These are phyloP conservation scores for Aspergillus melleus DNA, from an alignment of 2,329 filamentous ascomycete genomes.

Conservation along the genomic window DNA sequence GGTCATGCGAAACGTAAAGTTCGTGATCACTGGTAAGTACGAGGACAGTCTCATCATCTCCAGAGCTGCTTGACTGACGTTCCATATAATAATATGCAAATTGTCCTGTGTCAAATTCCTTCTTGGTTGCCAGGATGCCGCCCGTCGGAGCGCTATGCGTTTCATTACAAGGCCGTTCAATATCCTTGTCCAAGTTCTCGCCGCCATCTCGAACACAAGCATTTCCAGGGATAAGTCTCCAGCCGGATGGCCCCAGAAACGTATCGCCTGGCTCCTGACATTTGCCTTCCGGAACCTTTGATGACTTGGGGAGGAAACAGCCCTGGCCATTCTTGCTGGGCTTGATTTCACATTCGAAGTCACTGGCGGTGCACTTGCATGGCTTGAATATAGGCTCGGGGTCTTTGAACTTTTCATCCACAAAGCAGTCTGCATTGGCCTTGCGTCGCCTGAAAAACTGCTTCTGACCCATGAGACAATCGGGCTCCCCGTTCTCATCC, in stretches of 20 bases:
- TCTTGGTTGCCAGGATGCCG: slow-evolving; percentile 65
- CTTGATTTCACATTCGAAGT: slow-evolving; percentile 97
- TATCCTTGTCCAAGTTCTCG: slow-evolving; percentile 66
- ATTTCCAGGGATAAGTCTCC: slow-evolving; percentile 85
- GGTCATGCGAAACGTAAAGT: slow-evolving; percentile 76
- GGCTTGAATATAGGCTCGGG: slow-evolving; percentile 67
- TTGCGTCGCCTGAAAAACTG: slow-evolving; percentile 85
- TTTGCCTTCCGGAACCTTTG: slow-evolving; percentile 67
- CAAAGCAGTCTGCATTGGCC: slow-evolving; percentile 83
- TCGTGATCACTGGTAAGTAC: slow-evolving; percentile 60
- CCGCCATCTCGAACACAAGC: slow-evolving; percentile 64
- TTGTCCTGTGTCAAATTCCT: slow-evolving; percentile 62
- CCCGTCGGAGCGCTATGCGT: slow-evolving; percentile 54
- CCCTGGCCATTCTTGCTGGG: slow-evolving; percentile 64
- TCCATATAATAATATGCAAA: slow-evolving; percentile 75
- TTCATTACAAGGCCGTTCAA: slow-evolving; percentile 76
- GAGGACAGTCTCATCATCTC: slow-evolving; percentile 71
- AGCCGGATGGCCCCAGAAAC: slow-evolving; percentile 85
- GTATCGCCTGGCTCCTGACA: slow-evolving; percentile 72
- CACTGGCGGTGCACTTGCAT: slow-evolving; percentile 78
- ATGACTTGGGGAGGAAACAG: slow-evolving; percentile 64
- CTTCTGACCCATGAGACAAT: slow-evolving; percentile 94
- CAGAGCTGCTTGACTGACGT: slow-evolving; percentile 63
- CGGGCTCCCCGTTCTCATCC: slow-evolving; percentile 75
- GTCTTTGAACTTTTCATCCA: slow-evolving; percentile 82